Evolutionary conservation across 192 early-diverging fungal species (phyloP), one percentile per base, ranked within the genome.

Genomic region (Glomus cerebriforme): DNA sequence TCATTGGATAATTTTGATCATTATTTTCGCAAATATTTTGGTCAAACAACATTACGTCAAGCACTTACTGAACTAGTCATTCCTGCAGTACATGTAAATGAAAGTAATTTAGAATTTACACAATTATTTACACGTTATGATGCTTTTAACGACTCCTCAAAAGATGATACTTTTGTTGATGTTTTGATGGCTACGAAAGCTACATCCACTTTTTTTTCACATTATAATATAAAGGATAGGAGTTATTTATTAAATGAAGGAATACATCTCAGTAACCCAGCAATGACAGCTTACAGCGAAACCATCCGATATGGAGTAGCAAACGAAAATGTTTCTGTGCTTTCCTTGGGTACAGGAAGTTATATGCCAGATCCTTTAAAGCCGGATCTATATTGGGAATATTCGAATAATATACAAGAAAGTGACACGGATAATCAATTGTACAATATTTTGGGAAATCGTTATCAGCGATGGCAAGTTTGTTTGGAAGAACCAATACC

Each of bases 401-500:
- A 66, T 35, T 13, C 4, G 2, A 29, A 26, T 66, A 17, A 66
- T 66, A 10, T 29, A 31, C 64, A 66, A 66, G 64, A 66, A 66
- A 4, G 5, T 32, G 12, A 19, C 26, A 66, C 64, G 2, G 31
- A 66, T 66, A 7, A 1, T 62, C 29, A 5, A 66, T 7, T 66
- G 64, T 66, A 66, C 17, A 6, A 9, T 35, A 35, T 19, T 0
- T 31, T 66, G 64, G 64, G 31, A 66, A 32, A 66, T 66, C 2
- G 31, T 3, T 66, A 66, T 35, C 64, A 66, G 19, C 64, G 64
- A 66, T 66, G 64, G 64, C 64, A 66, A 35, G 29, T 66, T 66
- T 66, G 10, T 0, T 66, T 66, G 2, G 64, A 66, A 26, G 29
- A 66, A 19, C 64, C 64, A 9, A 17, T 66, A 15, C 3, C 0